A percentile compares a stretch with the other conserved stretches of the same genome.
Conservation (phyloP, 208 protist species). For the Acanthamoeba sp. region DNA sequence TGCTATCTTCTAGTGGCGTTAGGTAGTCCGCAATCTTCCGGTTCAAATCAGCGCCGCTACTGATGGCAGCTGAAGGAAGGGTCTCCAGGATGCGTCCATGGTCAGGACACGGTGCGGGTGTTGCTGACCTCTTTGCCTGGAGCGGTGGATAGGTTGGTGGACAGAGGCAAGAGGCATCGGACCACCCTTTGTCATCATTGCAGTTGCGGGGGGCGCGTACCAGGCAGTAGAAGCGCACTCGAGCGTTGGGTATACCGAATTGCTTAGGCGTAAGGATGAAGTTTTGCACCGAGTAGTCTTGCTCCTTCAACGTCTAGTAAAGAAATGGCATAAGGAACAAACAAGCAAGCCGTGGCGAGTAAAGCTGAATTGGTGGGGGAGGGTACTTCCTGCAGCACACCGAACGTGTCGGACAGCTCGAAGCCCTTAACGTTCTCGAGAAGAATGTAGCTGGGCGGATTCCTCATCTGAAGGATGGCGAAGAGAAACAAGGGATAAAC, state of each 20-base stretch:
- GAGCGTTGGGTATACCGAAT: slow-evolving; percentile 38
- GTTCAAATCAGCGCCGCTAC: not conserved
- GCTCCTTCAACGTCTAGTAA: not conserved
- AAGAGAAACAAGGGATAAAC: not conserved
- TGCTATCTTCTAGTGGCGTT: not conserved
- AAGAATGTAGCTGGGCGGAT: not conserved
- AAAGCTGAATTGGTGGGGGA: not conserved
- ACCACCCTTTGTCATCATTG: not conserved
- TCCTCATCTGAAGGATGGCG: too few species aligned
- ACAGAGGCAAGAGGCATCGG: too few species aligned
- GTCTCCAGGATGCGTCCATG: not conserved
- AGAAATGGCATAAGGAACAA: too few species aligned
- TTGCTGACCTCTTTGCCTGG: too few species aligned
- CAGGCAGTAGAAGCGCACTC: slow-evolving; percentile 36
- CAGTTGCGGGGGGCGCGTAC: too few species aligned
- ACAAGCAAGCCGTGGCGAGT: not conserved
- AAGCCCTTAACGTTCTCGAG: slow-evolving; percentile 68
- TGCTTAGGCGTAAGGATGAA: slow-evolving; percentile 27
- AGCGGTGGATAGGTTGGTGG: too few species aligned
- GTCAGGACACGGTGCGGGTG: not conserved
- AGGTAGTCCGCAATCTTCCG: not conserved
- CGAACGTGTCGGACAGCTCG: slow-evolving; percentile 27
- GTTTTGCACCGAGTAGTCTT: not conserved
- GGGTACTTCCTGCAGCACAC: not conserved
- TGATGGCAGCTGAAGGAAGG: not conserved